Base-by-base conservation (phyloP, 805 yeast species). In the Saturnispora silvae region DNA sequence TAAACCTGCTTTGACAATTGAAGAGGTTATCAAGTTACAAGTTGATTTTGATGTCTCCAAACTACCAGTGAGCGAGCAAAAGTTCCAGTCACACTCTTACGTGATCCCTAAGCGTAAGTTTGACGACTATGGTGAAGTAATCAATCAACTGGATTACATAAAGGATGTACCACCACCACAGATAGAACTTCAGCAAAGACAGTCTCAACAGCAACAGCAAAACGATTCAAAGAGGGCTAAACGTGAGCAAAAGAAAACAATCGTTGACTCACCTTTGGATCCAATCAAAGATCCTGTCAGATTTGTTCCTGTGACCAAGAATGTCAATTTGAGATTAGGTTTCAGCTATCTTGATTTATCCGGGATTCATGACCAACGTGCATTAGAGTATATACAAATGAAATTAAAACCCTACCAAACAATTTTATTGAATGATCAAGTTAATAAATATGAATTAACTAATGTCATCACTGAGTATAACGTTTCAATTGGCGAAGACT, bases 91-190 rank as follows among this genome's bases (percentile, higher is more conserved):
- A 5, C 28, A 25, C n/a, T 7, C n/a, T 8, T 6, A 64, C 47
- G 61, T 72, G 27, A 68, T 71, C 1, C 69, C 65, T 22, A 72
- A 73, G 47, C 61, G 70, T 18, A 74, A 81, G 45, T 61, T 68
- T 33, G 97, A 92, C 52, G 96, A 89, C 46, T 92, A 89, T 55
- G 99, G 99, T 22, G 78, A 75, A 39, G 59, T 77, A 2, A 76
- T 87, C 16, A 77, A 79, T 43, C 68, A 69, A 30, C 71, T 74
- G 27, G 80, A 78, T 47, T 81, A 77, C 49, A 68, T 30, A 13
- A 22, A 36, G 9, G 53, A 49, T 23, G 44, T 41, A 24, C 35
- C 49, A 10, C 48, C 22, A 45, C 20, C 27, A 20, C n/a, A 20
- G 22, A 10, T 8, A 31, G n/a, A 8, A 8, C 35, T 19, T 19